Base-by-base conservation (phyloP, 495 filamentous ascomycete species). In the Penicillium antarcticum region DNA sequence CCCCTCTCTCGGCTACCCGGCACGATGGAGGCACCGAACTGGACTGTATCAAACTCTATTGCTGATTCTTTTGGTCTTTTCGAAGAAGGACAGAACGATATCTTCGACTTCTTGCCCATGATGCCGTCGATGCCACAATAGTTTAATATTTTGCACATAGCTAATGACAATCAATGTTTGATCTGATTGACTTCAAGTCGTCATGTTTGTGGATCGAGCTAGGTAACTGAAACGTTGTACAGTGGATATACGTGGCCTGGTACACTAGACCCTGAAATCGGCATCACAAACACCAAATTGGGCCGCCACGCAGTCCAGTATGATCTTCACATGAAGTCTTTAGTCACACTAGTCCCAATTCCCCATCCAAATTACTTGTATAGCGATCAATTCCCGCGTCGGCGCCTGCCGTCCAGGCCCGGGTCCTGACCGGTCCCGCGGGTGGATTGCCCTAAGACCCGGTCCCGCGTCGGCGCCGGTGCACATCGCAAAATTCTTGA, bases 41-140 rank as follows among this genome's bases (percentile, higher is more conserved):
- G 71, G 71, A 70, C 67, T 10, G 56, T 74, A 45, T 73, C 69
- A 0, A 70, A 69, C 42, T 65, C 71, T 0, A 73, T 74, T 50
- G 70, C 71, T 12, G 69, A 74, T 34, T 74, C 71, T 4, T 74
- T 74, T 47, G 71, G 70, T 11, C 58, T 74, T n/a, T 74, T 74
- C 33, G 71, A 74, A 33, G 71, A 74, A 43, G 71, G 65, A 2
- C 71, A 74, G 48, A 73, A 70, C 40, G 71, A 74, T 42, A 64
- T 74, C 21, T 74, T 74, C 54, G 71, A 74, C 46, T 74, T 74
- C 45, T 54, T 74, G 24, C 71, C 69, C 16, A 66, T 66, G 49
- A 71, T 73, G 68, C 68, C 70, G n/a, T 64, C 64, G 32, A 60
- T 72, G 43, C 67, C 69, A 21, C 56, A 60, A 45, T 69, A 60